Percentiles rank a stretch among this genome's conserved stretches.
Evolutionary conservation across 352 stramenopile genomes (phyloP).

Genomic region (Phytophthora foliorum): DNA sequence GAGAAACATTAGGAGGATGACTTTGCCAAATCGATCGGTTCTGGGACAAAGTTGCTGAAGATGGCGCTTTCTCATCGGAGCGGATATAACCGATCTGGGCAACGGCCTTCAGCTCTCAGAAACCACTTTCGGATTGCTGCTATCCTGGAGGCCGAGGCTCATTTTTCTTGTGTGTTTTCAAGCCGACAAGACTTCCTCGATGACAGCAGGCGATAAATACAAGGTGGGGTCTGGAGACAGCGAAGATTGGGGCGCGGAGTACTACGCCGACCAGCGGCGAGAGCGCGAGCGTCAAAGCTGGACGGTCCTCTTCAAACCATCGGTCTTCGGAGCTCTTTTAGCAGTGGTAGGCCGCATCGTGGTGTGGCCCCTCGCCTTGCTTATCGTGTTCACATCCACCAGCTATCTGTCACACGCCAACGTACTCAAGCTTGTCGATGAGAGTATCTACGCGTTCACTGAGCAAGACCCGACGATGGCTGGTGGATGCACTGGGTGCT

Average conservation of each 20-base stretch:
- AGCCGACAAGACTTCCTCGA: neutral
- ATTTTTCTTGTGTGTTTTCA: neutral
- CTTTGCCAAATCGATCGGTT: too few species aligned
- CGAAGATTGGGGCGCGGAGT: constrained; percentile 26
- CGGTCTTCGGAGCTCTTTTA: constrained; percentile 26
- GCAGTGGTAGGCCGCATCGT: constrained; percentile 35
- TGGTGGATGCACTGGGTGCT: constrained; percentile 29
- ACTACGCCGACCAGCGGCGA: constrained; percentile 26
- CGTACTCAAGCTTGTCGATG: constrained; percentile 31
- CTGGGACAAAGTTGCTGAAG: too few species aligned
- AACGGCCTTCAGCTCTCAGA: constrained; percentile 2
- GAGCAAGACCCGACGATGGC: constrained; percentile 37
- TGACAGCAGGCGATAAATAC: constrained; percentile 28
- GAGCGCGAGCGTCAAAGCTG: constrained; percentile 17
- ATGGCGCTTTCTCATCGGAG: too few species aligned
- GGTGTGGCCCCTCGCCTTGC: constrained; percentile 25
- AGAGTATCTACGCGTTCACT: constrained; percentile 39
- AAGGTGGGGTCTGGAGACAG: constrained; percentile 15
- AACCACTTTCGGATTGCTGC: neutral
- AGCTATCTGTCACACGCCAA: constrained; percentile 23
- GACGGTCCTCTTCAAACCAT: constrained; percentile 28
- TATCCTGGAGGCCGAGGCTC: neutral
- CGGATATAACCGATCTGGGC: too few species aligned
- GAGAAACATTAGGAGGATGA: too few species aligned
- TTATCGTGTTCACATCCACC: constrained; percentile 27